These are phyloP conservation scores for Juglanconis juglandina DNA, from an alignment of 2,329 filamentous ascomycete species.

Conservation along the genomic window DNA sequence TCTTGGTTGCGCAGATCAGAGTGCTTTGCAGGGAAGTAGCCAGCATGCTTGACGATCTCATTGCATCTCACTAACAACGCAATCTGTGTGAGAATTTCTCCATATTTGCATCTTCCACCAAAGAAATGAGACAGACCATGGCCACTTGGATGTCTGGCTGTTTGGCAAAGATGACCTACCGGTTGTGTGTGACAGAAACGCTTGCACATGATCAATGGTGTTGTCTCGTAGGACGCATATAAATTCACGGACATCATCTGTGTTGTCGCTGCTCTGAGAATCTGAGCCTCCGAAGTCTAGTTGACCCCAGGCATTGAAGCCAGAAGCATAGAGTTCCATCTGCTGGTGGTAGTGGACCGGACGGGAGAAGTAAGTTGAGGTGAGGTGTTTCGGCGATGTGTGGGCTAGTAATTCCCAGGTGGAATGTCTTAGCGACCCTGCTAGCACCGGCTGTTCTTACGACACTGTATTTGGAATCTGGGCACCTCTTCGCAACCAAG, in stretches of 20 bases:
- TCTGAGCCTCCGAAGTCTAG: constrained; percentile 35
- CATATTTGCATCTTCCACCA: too few species aligned
- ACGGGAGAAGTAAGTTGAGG: neutral
- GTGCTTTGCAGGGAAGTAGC: constrained; percentile 19
- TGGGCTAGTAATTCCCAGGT: neutral
- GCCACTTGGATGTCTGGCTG: constrained; percentile 20
- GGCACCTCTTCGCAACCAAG: neutral
- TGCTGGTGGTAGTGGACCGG: neutral
- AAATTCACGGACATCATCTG: constrained; percentile 45
- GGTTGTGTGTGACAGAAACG: constrained; percentile 43
- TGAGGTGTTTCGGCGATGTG: neutral
- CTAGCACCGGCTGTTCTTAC: too few species aligned
- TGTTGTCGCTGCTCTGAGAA: constrained; percentile 28
- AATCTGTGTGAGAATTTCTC: neutral
- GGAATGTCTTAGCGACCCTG: too few species aligned
- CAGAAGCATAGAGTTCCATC: constrained; percentile 52
- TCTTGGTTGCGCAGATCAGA: neutral
- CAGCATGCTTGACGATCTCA: constrained; percentile 12
- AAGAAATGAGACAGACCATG: neutral
- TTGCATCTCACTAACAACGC: neutral
- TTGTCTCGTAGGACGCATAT: constrained; percentile 36
- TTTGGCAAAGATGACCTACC: constrained; percentile 33
- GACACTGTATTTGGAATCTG: neutral
- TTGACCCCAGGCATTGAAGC: constrained; percentile 59
- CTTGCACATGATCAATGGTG: constrained; percentile 32